A percentile compares a stretch with the other conserved stretches of the same genome.
Evolutionary conservation across 1,284 basidiomycete species (phyloP).

Genomic region (Trichosporon sp.): DNA sequence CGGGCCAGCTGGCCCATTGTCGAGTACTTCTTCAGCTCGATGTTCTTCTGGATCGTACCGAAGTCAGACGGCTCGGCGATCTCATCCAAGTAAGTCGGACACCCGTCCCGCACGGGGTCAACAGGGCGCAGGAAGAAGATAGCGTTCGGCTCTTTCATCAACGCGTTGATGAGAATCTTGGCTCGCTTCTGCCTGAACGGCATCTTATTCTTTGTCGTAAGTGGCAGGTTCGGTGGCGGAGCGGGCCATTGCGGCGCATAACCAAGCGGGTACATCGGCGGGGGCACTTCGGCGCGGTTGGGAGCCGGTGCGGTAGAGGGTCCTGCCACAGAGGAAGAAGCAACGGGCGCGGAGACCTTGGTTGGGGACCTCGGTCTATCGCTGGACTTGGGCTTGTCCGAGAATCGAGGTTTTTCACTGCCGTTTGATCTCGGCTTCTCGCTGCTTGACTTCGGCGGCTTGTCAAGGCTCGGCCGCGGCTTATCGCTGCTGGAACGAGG

Average conservation of each 20-base stretch:
- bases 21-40: slow-evolving; percentile 60
- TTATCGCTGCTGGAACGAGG: not conserved
- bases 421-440: slow-evolving; percentile 7
- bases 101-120: slow-evolving; percentile 74
- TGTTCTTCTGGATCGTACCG: slow-evolving; percentile 70
- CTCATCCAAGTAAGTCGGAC: slow-evolving; percentile 91
- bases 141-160: slow-evolving; percentile 67
- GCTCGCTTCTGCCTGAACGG: slow-evolving; percentile 75
- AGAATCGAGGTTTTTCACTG: not conserved
- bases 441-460: not conserved
- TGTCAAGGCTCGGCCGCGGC: not conserved
- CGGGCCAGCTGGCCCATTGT: slow-evolving; percentile 75
- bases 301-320: slow-evolving; percentile 35
- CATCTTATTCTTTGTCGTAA: slow-evolving; percentile 26
- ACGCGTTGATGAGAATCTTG: slow-evolving; percentile 62
- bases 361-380: not conserved
- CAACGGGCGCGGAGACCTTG: not conserved
- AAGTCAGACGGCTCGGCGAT: slow-evolving; percentile 95
- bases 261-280: slow-evolving; percentile 12
- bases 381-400: not conserved
- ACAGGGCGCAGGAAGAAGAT: slow-evolving; percentile 79
- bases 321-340: slow-evolving; percentile 27
- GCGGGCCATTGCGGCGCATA: slow-evolving; percentile 39
- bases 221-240: slow-evolving; percentile 31
- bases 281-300: slow-evolving; percentile 12